Evolutionary conservation across 441 rosid species (phyloP).

Genomic region (Pelargonium citronellum): DNA sequence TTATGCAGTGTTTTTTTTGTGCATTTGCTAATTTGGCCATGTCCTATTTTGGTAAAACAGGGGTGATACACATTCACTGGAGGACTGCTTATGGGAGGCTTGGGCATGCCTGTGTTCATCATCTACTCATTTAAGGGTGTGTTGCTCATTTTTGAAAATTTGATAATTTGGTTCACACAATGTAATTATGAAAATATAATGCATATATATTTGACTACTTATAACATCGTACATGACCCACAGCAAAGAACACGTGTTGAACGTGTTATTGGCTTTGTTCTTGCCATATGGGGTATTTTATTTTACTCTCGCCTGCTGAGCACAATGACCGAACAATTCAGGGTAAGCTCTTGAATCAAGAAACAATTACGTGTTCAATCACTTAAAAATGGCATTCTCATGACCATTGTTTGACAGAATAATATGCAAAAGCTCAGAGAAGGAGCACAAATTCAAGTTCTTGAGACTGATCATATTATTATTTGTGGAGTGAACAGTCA

Average conservation of each 20-base stretch:
- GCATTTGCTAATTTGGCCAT: slow-evolving; percentile 15
- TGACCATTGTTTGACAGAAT: slow-evolving; percentile 40
- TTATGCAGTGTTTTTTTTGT: slow-evolving; percentile 10
- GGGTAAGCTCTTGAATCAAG: slow-evolving; percentile 43
- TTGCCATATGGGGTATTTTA: slow-evolving; percentile 92
- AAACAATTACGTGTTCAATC: slow-evolving; percentile 14
- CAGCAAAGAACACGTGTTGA: slow-evolving; percentile 92
- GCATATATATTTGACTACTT: not conserved
- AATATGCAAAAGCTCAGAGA: slow-evolving; percentile 92
- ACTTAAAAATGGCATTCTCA: slow-evolving; percentile 21
- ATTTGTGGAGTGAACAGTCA: slow-evolving; percentile 85
- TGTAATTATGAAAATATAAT: slow-evolving; percentile 3
- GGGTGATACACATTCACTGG: slow-evolving; percentile 51
- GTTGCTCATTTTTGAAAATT: slow-evolving; percentile 14
- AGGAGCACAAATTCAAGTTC: slow-evolving; percentile 93
- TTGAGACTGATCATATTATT: slow-evolving; percentile 83
- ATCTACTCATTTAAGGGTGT: slow-evolving; percentile 78
- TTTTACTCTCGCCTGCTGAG: slow-evolving; percentile 90
- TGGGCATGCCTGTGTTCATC: slow-evolving; percentile 95
- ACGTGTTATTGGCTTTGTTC: slow-evolving; percentile 75
- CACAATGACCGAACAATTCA: slow-evolving; percentile 95
- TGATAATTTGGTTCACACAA: slow-evolving; percentile 20
- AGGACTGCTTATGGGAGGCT: slow-evolving; percentile 97
- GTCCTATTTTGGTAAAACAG: slow-evolving; percentile 36
- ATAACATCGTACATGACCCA: slow-evolving; percentile 22